Conservation (phyloP, 345 rosid species). For the Citrus maxima region DNA sequence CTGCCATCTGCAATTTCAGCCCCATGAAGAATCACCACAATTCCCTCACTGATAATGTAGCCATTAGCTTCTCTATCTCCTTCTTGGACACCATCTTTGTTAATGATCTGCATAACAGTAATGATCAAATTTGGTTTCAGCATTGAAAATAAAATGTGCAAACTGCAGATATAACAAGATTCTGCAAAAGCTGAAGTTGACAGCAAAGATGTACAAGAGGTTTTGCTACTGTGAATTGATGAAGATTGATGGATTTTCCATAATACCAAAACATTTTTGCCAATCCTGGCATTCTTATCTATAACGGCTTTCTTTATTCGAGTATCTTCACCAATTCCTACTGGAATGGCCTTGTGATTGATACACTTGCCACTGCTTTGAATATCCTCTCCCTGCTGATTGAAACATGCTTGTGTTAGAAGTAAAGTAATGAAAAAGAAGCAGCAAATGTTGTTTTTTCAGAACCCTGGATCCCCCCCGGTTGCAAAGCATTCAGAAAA, state of each 20-base stretch:
- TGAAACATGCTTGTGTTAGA: neutral
- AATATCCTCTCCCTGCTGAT: constrained; percentile 27
- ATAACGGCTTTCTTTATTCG: constrained; percentile 58
- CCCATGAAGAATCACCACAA: constrained; percentile 53
- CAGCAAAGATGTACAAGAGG: neutral
- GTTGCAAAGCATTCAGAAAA: neutral
- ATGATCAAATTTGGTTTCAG: neutral
- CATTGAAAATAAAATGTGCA: neutral
- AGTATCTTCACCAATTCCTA: constrained; percentile 70
- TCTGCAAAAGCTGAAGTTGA: neutral
- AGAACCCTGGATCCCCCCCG: neutral
- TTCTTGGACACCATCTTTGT: constrained; percentile 67
- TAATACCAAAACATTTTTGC: constrained; percentile 57
- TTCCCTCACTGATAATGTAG: constrained; percentile 65
- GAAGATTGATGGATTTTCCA: neutral
- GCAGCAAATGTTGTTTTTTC: neutral
- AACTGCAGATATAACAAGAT: neutral
- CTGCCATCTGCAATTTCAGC: constrained; percentile 54
- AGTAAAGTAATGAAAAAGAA: neutral
- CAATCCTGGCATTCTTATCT: constrained; percentile 83
- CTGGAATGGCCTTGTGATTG: constrained; percentile 29
- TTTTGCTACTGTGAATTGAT: too few relatives aligned
- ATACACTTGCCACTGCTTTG: constrained; percentile 11
- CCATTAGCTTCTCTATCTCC: constrained; percentile 57
- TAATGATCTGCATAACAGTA: constrained; percentile 48